Conservation (phyloP, 768 basidiomycete genomes). For the Amanita pallidorosea region DNA sequence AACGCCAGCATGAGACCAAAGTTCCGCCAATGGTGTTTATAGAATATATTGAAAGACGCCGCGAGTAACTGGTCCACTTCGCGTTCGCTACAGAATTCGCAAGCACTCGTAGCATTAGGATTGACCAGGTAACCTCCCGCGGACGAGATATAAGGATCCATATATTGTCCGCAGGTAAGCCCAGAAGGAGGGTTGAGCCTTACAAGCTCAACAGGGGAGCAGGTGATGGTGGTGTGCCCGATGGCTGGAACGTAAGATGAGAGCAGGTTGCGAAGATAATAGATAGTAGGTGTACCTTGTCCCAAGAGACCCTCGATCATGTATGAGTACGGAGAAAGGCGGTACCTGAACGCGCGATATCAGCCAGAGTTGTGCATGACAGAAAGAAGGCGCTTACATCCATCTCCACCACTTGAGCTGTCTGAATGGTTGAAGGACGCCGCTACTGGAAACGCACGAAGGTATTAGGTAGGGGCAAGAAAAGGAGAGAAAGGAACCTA, state of each 20-base stretch:
- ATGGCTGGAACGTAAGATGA: slow-evolving; percentile 17
- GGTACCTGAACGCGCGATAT: slow-evolving; percentile 15
- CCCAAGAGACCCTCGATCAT: slow-evolving; percentile 35
- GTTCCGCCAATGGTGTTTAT: slow-evolving; percentile 42
- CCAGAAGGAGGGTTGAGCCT: slow-evolving; percentile 42
- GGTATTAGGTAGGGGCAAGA: background rate
- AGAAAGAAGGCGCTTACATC: slow-evolving; percentile 30
- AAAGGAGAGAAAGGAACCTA: slow-evolving; percentile 13
- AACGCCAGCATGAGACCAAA: slow-evolving; percentile 40
- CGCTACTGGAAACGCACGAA: slow-evolving; percentile 25
- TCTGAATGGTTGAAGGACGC: slow-evolving; percentile 50
- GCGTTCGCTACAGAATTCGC: slow-evolving; percentile 46
- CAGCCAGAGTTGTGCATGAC: too few species aligned
- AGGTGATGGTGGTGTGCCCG: slow-evolving; percentile 29
- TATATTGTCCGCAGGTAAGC: slow-evolving; percentile 41
- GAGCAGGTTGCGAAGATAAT: background rate
- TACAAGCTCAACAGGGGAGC: slow-evolving; percentile 42
- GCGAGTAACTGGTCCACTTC: slow-evolving; percentile 50
- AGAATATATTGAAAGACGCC: slow-evolving; percentile 44
- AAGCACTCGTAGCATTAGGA: slow-evolving; percentile 34
- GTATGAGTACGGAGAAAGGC: slow-evolving; percentile 43
- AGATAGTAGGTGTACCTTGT: slow-evolving; percentile 12
- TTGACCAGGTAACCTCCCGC: slow-evolving; percentile 53
- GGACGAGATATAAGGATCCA: slow-evolving; percentile 35
- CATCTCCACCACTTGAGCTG: slow-evolving; percentile 57